Percentiles rank a stretch among this genome's conserved stretches.
These are phyloP conservation scores for Acacia concinna DNA, from an alignment of 331 rosid species.

Conservation along the genomic window DNA sequence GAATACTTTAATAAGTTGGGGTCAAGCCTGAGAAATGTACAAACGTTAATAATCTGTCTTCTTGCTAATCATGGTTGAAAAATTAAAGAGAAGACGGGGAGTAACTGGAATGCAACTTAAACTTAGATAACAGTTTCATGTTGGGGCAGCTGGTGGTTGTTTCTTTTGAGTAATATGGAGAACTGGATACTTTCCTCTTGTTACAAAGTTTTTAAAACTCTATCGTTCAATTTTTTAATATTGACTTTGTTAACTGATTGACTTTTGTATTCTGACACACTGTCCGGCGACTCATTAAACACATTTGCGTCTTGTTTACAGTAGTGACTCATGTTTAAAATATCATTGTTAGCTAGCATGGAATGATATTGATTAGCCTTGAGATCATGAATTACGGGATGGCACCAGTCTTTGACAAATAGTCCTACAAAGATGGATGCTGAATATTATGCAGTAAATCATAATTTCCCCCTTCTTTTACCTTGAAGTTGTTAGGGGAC, in stretches of 20 bases:
- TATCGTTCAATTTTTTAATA: neutral
- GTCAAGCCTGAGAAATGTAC: conserved; percentile 10
- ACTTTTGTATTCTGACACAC: neutral
- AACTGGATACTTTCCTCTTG: conserved; percentile 9
- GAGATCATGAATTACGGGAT: neutral
- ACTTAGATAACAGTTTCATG: conserved; percentile 15
- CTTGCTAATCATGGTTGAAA: conserved; percentile 16
- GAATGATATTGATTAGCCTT: conserved; percentile 17
- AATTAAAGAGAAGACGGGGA: neutral
- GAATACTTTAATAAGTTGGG: neutral
- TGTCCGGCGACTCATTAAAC: neutral
- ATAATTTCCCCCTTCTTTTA: neutral
- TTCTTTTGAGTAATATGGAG: conserved; percentile 2
- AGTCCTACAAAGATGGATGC: conserved; percentile 5
- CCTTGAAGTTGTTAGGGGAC: neutral
- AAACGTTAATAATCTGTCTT: neutral
- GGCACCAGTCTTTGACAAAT: conserved; percentile 13
- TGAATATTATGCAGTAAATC: conserved; percentile 1
- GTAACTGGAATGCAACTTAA: conserved; percentile 4
- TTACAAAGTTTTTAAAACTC: neutral
- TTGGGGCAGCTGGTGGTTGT: conserved; percentile 13
- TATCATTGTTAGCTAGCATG: neutral
- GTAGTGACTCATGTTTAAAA: neutral
- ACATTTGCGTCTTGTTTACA: neutral
- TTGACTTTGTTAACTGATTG: neutral